Percentiles rank a stretch among this genome's conserved stretches.
Conservation (phyloP, 768 basidiomycete species). For the Royoungia palumana region DNA sequence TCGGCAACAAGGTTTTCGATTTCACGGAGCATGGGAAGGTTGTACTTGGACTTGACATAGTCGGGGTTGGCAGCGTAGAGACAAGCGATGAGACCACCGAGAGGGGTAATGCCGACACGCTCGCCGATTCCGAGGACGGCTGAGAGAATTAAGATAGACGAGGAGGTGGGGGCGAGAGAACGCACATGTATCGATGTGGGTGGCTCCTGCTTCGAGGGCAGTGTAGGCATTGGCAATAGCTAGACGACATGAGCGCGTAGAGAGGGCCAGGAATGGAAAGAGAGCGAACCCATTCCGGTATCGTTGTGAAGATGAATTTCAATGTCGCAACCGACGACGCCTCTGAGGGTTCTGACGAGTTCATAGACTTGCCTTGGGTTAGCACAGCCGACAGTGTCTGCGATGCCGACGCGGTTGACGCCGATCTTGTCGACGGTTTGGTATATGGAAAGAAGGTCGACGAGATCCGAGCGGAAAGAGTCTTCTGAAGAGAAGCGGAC, state of each 20-base stretch:
- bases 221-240: constrained; percentile 99
- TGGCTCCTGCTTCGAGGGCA: constrained; percentile 97
- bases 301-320: constrained; percentile 99
- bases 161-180: constrained; percentile 5
- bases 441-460: constrained; percentile 97
- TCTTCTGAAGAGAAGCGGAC: constrained; percentile 99
- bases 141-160: constrained; percentile 25
- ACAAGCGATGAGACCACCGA: constrained; percentile 95
- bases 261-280: background rate
- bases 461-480: constrained; percentile 98
- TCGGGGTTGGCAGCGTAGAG: constrained; percentile 97
- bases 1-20: constrained; percentile 99
- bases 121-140: constrained; percentile 98
- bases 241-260: constrained; percentile 25
- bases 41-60: constrained; percentile 99
- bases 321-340: constrained; percentile 96
- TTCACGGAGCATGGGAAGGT: constrained; percentile 94
- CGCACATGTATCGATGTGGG: constrained; percentile 96
- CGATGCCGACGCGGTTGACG: constrained; percentile 97
- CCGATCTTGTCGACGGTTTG: constrained; percentile 99
- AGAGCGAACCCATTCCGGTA: constrained; percentile 81
- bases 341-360: constrained; percentile 90
- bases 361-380: constrained; percentile 99
- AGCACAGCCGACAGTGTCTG: constrained; percentile 98
- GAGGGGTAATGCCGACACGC: constrained; percentile 97